These are phyloP conservation scores for Malbranchea zuffiana DNA, from an alignment of 2,329 filamentous ascomycete species.

Conservation along the genomic window DNA sequence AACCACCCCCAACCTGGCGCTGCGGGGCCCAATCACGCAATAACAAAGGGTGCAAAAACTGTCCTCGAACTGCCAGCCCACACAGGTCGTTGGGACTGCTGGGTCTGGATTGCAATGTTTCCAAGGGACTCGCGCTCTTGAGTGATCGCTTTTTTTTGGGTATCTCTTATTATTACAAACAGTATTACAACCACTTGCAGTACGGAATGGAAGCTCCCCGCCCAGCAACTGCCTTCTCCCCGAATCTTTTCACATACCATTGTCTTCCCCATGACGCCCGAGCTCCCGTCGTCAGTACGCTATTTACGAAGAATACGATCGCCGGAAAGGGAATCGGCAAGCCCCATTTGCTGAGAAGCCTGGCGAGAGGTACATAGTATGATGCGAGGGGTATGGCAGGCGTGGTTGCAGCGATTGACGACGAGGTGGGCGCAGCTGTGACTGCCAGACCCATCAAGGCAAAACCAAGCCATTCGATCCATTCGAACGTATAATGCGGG, in stretches of 20 bases:
- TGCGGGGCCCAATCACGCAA: too few relatives aligned
- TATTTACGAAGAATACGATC: conserved; percentile 71
- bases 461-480: conserved; percentile 91
- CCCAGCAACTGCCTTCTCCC: conserved; percentile 63
- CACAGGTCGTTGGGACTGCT: too few relatives aligned
- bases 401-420: not conserved
- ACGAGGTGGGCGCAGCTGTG: conserved; percentile 7
- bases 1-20: too few relatives aligned
- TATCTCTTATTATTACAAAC: too few relatives aligned
- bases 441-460: conserved; percentile 47
- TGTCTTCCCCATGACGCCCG: conserved; percentile 65
- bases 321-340: conserved; percentile 58
- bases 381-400: conserved; percentile 25
- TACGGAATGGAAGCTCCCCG: conserved; percentile 64
- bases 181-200: conserved; percentile 32
- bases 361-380: conserved; percentile 27
- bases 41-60: too few relatives aligned
- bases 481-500: conserved; percentile 93
- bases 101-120: too few relatives aligned
- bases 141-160: too few relatives aligned
- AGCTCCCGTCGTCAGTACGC: conserved; percentile 81
- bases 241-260: conserved; percentile 87
- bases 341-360: conserved; percentile 17
- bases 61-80: too few relatives aligned
- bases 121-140: too few relatives aligned